Evolutionary conservation across 768 basidiomycete species (phyloP).

Genomic region (Suillus ampliporus): DNA sequence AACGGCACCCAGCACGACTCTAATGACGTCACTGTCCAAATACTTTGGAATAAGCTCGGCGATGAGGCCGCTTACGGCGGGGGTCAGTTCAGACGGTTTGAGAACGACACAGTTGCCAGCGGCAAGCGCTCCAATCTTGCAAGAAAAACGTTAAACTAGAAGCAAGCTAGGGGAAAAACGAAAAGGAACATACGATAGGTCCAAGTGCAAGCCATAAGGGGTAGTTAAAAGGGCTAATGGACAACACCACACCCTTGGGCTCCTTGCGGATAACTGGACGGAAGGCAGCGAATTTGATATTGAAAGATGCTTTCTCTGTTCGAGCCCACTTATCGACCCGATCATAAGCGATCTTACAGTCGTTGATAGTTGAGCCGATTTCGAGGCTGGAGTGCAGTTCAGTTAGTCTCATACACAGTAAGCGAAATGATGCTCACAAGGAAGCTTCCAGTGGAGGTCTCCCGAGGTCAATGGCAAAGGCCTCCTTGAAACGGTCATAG

Average conservation of each 20-base stretch:
- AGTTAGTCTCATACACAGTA: neutral
- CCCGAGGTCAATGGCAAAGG: conserved; percentile 67
- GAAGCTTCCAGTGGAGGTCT: conserved; percentile 63
- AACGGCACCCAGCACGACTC: conserved; percentile 71
- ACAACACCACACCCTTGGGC: conserved; percentile 74
- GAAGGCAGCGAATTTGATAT: conserved; percentile 60
- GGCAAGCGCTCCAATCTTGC: conserved; percentile 69
- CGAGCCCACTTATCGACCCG: conserved; percentile 79
- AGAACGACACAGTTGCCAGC: conserved; percentile 75
- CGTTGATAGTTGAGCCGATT: conserved; percentile 56
- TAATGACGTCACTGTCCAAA: conserved; percentile 67
- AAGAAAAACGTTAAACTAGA: conserved; percentile 23
- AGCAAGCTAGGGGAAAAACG: neutral
- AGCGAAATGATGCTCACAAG: conserved; percentile 46
- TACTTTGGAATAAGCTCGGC: conserved; percentile 77
- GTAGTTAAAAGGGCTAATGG: conserved; percentile 80
- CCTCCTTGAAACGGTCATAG: conserved; percentile 57
- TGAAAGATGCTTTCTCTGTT: conserved; percentile 61
- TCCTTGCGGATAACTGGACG: conserved; percentile 72
- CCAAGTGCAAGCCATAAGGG: conserved; percentile 64
- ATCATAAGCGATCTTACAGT: conserved; percentile 59
- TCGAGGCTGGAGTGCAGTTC: conserved; percentile 57
- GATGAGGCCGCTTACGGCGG: conserved; percentile 59
- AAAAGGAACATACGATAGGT: conserved; percentile 54
- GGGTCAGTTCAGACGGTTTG: conserved; percentile 78